Evolutionary conservation across 805 yeast species (phyloP), one percentile per base, ranked within the genome.

Genomic region (Lipomyces sp.): DNA sequence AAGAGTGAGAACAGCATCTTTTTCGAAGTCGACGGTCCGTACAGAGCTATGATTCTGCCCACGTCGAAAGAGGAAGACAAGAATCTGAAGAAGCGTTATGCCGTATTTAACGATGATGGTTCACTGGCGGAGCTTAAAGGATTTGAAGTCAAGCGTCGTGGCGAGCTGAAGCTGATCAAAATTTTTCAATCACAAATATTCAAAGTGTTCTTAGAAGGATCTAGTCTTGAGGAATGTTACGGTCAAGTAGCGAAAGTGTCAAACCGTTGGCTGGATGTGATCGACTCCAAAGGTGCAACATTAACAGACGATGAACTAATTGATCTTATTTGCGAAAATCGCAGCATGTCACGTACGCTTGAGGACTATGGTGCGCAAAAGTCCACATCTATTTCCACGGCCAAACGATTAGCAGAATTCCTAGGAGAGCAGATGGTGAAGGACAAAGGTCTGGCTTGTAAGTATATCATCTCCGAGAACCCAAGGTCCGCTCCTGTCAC

Each of bases 11-110:
- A 95, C 77, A 90, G 97, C 15, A 95, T 95, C 78, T 94, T 94
- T 79, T 95, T 95, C 72, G 99, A 95, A 76, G 97, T 96, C 24
- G 99, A 95, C 80, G 99, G 99, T 10, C 99, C 99, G 0, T 95
- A 95, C 76, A 90, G 87, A 73, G 99, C 99, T 0, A 95, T 95
- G 99, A 86, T 95, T 64, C 82, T 95, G 60, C 99, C 99, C 3
- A 92, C 98, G 0, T 94, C 98, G 0, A 91, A 92, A 70, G 99
- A 95, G 76, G 98, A 96, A 81, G 98, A 97, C 57, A 93, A 93
- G 78, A 97, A 97, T 71, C 83, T 95, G 75, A 95, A 95, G 77
- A 95, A 95, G 74, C 85, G 99, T 73, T 95, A 95, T 75, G 99
- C 99, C 1, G 99, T 95, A 3, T 95, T 95, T 80, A 95, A 95